These are phyloP conservation scores for Acacia melanoxylon DNA, from an alignment of 306 rosid genomes.

Conservation along the genomic window DNA sequence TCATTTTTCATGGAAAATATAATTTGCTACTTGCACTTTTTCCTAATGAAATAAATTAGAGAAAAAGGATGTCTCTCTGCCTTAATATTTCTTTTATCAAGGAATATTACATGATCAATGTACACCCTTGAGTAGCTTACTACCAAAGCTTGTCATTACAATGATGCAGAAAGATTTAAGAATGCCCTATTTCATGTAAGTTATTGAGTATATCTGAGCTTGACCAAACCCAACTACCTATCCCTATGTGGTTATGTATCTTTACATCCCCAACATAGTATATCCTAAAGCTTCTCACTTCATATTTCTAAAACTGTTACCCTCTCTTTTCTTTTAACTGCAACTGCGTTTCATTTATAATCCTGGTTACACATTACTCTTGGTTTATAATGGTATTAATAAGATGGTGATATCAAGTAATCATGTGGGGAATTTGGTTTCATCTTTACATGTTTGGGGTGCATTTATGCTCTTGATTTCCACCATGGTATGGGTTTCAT, in stretches of 20 bases:
- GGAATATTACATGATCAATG: not conserved
- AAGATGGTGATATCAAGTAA: constrained; percentile 27
- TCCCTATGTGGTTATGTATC: not conserved
- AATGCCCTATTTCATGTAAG: not conserved
- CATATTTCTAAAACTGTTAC: not conserved
- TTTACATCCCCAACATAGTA: not conserved
- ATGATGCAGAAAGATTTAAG: not conserved
- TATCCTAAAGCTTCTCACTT: not conserved
- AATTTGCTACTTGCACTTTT: not conserved
- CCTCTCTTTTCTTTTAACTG: not conserved
- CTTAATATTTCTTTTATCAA: not conserved
- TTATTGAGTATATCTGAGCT: not conserved
- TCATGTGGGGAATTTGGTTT: constrained; percentile 18
- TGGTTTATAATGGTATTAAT: constrained; percentile 24
- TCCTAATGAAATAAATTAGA: not conserved
- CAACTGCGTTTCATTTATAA: not conserved
- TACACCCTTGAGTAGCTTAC: not conserved
- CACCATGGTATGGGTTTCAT: not conserved
- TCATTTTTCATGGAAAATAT: not conserved
- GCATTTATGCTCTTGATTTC: constrained; percentile 12
- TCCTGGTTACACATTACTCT: not conserved
- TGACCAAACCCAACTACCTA: not conserved
- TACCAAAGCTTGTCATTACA: not conserved
- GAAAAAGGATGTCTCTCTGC: not conserved
- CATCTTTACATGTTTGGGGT: not conserved